Evolutionary conservation across 73 alveolate species (phyloP), one percentile per base, ranked within the genome.

Genomic region (Uronychia binucleata): DNA sequence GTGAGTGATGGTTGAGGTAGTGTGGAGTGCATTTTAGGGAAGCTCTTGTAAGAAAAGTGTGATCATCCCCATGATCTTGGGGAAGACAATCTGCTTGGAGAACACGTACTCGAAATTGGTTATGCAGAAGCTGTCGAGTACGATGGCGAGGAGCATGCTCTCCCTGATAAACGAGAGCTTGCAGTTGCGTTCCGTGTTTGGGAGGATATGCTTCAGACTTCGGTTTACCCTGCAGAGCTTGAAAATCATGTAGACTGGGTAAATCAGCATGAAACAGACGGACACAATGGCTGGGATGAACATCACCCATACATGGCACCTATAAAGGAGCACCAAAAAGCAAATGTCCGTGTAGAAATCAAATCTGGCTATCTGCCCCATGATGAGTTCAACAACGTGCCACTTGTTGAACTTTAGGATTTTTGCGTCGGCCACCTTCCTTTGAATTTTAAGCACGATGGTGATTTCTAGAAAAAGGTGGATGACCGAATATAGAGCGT

Each of bases 111-210:
- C 57, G 28, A 28, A 29, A 31, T 76, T 76, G 13, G 57, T 29
- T 11, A 76, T 76, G 1, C 59, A 76, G 59, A 76, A 76, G 59
- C 33, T 14, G 29, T 76, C 82, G 28, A 76, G 59, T 5, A 76
- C 82, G 29, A 31, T 31, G 1, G 82, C 82, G 1, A 76, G 82
- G 31, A 76, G 19, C 82, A 76, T 76, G 28, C 29, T 76, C 28
- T 76, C 82, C 8, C 82, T 28, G 57, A 76, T 76, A 28, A 76
- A 76, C 1, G 33, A 29, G 8, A 76, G 28, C 30, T 76, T 76
- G 59, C 82, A 76, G 28, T 76, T 76, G n/a, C 82, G 57, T 28
- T 76, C 82, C 28, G 29, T 76, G n/a, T 76, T 13, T 14, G 82
- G 82, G 1, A 76, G 59, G n/a, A 28, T 29, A 31, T 76, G 82